Evolutionary conservation across 768 basidiomycete species (phyloP).

Genomic region (Tulasnella sp.): DNA sequence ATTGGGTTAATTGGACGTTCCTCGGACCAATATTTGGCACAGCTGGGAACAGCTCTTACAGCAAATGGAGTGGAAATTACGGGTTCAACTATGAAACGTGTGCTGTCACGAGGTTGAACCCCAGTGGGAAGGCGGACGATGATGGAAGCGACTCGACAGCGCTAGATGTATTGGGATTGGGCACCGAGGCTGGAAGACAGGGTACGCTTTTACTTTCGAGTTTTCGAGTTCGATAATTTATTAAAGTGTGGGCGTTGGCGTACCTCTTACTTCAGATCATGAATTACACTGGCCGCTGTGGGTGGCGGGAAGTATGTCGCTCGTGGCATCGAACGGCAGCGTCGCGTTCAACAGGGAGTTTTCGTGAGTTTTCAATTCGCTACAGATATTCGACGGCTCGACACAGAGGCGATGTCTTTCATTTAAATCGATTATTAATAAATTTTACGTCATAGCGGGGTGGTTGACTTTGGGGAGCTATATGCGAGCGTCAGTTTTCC

Average conservation of each 20-base stretch:
- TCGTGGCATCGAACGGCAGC: background rate
- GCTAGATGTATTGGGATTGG: constrained; percentile 17
- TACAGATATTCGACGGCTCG: background rate
- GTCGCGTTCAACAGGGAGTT: background rate
- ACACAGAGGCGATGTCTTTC: no score
- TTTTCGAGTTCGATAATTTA: constrained; percentile 13
- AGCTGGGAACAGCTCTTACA: constrained; percentile 1
- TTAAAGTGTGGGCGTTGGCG: background rate
- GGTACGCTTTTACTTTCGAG: background rate
- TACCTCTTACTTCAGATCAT: constrained; percentile 2
- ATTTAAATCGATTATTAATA: no score
- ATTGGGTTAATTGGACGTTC: constrained; percentile 17
- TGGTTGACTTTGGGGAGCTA: constrained; percentile 20
- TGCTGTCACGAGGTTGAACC: constrained; percentile 20
- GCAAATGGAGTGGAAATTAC: constrained; percentile 22
- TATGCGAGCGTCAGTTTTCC: constrained; percentile 23
- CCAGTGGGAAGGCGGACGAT: constrained; percentile 16
- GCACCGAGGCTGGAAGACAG: constrained; percentile 19
- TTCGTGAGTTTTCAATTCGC: no score
- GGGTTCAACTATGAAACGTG: constrained; percentile 21
- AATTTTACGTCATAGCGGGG: no score
- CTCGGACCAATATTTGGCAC: constrained; percentile 15
- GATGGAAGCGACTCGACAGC: constrained; percentile 18
- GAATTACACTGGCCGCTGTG: constrained; percentile 19
- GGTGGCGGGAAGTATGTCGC: constrained; percentile 11